Conservation (phyloP, 2,329 filamentous ascomycete genomes). For the Diaporthe sp. region DNA sequence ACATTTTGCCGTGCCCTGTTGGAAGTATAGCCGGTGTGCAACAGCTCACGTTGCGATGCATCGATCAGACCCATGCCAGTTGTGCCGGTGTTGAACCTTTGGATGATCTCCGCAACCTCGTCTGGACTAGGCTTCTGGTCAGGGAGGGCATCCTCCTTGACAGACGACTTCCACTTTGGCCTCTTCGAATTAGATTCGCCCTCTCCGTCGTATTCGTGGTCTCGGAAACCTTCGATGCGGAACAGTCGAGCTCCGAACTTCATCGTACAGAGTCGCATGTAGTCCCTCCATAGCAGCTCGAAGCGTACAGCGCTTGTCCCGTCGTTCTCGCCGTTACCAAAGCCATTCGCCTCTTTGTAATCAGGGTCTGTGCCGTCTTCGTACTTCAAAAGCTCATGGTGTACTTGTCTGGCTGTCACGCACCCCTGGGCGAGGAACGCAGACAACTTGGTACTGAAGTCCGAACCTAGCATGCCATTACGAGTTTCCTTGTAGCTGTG, state of each 20-base stretch:
- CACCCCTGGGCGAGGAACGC: slow-evolving; percentile 80
- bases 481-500: slow-evolving; percentile 76
- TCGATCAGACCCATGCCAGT: slow-evolving; percentile 85
- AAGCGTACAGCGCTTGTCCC: slow-evolving; percentile 78
- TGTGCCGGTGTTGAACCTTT: slow-evolving; percentile 73
- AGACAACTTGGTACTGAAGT: slow-evolving; percentile 83
- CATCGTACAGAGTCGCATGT: slow-evolving; percentile 80
- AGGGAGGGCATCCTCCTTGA: slow-evolving; percentile 45
- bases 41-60: slow-evolving; percentile 80
- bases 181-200: slow-evolving; percentile 45
- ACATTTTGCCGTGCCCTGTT: slow-evolving; percentile 84
- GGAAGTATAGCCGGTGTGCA: slow-evolving; percentile 82
- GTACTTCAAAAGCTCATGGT: slow-evolving; percentile 74
- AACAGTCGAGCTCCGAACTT: slow-evolving; percentile 79
- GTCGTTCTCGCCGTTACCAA: slow-evolving; percentile 77
- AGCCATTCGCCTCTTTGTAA: slow-evolving; percentile 64
- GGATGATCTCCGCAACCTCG: slow-evolving; percentile 62
- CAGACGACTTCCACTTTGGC: slow-evolving; percentile 62
- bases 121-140: slow-evolving; percentile 57
- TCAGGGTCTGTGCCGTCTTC: slow-evolving; percentile 70
- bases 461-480: slow-evolving; percentile 77
- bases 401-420: slow-evolving; percentile 79
- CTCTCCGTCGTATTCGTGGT: slow-evolving; percentile 60
- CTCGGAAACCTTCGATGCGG: slow-evolving; percentile 72
- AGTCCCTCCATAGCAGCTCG: slow-evolving; percentile 84